Evolutionary conservation across 2,329 filamentous ascomycete genomes (phyloP), one percentile per base, ranked within the genome.

Genomic region (Verticillium klebahnii): DNA sequence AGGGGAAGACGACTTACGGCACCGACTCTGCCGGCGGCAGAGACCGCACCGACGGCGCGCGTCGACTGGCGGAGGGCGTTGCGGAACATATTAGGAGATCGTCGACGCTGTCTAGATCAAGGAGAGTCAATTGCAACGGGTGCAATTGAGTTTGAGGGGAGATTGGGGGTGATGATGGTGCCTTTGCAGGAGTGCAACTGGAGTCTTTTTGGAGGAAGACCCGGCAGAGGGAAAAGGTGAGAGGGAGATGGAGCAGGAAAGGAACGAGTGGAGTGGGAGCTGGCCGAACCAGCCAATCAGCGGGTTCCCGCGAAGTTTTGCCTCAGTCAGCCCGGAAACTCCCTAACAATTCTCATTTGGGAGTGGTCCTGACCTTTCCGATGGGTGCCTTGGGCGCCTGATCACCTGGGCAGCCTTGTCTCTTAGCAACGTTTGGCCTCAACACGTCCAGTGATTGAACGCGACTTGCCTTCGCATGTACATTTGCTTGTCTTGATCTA

Each of bases 61-160:
- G 90, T 90, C 81, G 93, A 96, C 87, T 96, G 93, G 85, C 93
- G 89, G 84, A 98, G 87, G 85, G 94, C 93, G 89, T 91, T 96
- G 85, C 94, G 92, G 88, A 97, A 96, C 94, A 98, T 97, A 83
- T 78, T 85, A 71, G 73, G 80, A 83, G 80, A 78, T 78, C 74
- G 79, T 72, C 81, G 74, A 77, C 75, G 74, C 78, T 81, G 76
- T 78, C 78, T 75, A 75, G 75, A 78, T 74, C 75, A 79, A 78
- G 70, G 76, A 77, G 78, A 79, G 80, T 80, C 85, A 88, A 88
- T 86, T 87, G 85, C 85, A 82, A 77, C 75, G 72, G 72, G 77
- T 80, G 83, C 83, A 86, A 86, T 84, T 85, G 85, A 76, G 73
- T 72, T 77, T 76, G 83, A 85, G 84, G 80, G 82, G 82, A 85